A percentile compares a stretch with the other conserved stretches of the same genome.
These are phyloP conservation scores for Pyropia yezoensis DNA, from an alignment of 23 red algal species.

Conservation along the genomic window DNA sequence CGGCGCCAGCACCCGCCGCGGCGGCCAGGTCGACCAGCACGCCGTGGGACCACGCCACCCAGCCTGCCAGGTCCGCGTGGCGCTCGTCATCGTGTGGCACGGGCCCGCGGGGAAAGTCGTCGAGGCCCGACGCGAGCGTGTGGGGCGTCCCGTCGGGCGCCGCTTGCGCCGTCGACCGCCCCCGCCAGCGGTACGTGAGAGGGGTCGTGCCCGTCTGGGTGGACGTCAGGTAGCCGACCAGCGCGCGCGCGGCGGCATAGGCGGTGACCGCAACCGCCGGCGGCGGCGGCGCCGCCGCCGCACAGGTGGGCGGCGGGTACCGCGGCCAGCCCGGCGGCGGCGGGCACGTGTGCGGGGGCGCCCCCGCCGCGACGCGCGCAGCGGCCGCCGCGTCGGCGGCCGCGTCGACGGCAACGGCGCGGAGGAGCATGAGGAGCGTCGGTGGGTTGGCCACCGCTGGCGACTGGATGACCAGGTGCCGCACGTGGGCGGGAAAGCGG, in stretches of 20 bases:
- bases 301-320: too few relatives aligned
- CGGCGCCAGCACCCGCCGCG: slow-evolving; percentile 9
- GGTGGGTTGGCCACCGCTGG: slow-evolving; percentile 87
- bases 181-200: slow-evolving; percentile 52
- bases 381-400: too few relatives aligned
- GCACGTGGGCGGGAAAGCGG: slow-evolving; percentile 72
- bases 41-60: slow-evolving; percentile 69
- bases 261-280: too few relatives aligned
- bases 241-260: too few relatives aligned
- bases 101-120: slow-evolving; percentile 82
- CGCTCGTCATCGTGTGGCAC: slow-evolving; percentile 26
- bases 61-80: slow-evolving; percentile 82
- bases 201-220: slow-evolving; percentile 25
- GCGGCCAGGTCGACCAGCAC: slow-evolving; percentile 21
- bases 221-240: slow-evolving; percentile 12
- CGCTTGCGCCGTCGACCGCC: slow-evolving; percentile 29
- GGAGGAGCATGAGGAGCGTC: slow-evolving; percentile 75
- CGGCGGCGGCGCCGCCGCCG: too few relatives aligned
- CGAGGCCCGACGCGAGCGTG: slow-evolving; percentile 90
- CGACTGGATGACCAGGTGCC: slow-evolving; percentile 70
- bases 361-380: too few relatives aligned
- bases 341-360: too few relatives aligned
- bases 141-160: slow-evolving; percentile 51
- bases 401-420: slow-evolving; percentile 6
- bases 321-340: too few relatives aligned